phyloP scores from a whole-genome alignment of 2,329 filamentous ascomycete genomes.

The Sclerotinia trifoliorum region DNA sequence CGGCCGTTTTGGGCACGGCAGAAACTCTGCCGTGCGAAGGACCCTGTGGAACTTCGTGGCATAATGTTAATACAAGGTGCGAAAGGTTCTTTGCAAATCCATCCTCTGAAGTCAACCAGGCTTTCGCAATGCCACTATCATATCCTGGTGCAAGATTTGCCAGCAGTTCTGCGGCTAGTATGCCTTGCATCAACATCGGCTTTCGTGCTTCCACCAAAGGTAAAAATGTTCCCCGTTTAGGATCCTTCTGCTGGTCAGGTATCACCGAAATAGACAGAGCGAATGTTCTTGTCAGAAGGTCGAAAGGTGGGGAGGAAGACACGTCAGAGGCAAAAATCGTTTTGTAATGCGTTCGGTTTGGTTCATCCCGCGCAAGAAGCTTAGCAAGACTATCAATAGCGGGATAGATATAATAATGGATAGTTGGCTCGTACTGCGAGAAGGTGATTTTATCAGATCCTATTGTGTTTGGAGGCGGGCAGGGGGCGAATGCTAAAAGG shows the following conservation, averaged over 20 bases:
- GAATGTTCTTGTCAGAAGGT: conserved; percentile 84
- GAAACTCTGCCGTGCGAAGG: conserved; percentile 41
- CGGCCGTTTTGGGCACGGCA: conserved; percentile 37
- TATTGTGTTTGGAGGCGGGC: conserved; percentile 61
- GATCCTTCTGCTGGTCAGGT: conserved; percentile 65
- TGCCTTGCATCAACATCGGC: conserved; percentile 85
- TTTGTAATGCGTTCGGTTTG: conserved; percentile 83
- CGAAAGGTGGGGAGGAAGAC: conserved; percentile 61
- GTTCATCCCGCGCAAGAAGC: conserved; percentile 86
- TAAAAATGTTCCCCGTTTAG: conserved; percentile 58
- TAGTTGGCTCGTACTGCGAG: conserved; percentile 71
- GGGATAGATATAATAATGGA: conserved; percentile 85
- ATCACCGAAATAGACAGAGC: conserved; percentile 81
- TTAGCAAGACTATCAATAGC: conserved; percentile 91
- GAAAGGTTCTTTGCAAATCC: conserved; percentile 81
- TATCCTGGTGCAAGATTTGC: conserved; percentile 68
- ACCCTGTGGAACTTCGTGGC: conserved; percentile 53
- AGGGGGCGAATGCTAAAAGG: conserved; percentile 83
- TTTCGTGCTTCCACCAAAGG: conserved; percentile 79
- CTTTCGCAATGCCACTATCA: conserved; percentile 70
- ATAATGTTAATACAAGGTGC: conserved; percentile 70
- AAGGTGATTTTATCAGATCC: conserved; percentile 67
- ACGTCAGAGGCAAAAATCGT: conserved; percentile 75
- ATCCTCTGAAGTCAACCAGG: conserved; percentile 81
- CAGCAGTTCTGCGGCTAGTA: conserved; percentile 86